Conservation (phyloP, 257 asterid genomes). For the Solanum okadae region DNA sequence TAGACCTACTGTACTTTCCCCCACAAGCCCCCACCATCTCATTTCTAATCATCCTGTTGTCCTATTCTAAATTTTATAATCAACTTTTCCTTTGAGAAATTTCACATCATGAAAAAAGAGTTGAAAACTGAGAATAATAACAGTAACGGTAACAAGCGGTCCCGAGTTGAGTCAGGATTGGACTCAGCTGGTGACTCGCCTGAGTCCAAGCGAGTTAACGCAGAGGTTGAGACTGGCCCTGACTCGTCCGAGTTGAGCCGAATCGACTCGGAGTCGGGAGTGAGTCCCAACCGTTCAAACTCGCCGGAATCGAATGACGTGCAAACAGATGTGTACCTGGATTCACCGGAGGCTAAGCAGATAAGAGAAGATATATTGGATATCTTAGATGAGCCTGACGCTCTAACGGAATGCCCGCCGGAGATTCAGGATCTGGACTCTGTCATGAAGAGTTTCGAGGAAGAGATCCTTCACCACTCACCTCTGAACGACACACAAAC, state of each 20-base stretch:
- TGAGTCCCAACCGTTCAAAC: neutral
- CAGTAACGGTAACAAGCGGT: slow-evolving; percentile 10
- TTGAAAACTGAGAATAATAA: neutral
- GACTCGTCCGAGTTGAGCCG: neutral
- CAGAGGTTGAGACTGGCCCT: neutral
- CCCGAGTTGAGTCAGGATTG: slow-evolving; percentile 16
- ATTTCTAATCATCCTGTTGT: neutral
- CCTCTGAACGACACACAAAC: neutral
- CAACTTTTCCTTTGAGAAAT: neutral
- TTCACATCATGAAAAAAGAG: slow-evolving; percentile 2
- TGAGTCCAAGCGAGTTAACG: slow-evolving; percentile 9
- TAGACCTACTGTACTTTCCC: neutral
- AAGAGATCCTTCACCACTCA: slow-evolving; percentile 21
- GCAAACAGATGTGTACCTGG: neutral
- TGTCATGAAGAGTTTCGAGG: slow-evolving; percentile 38
- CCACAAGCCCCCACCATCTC: neutral
- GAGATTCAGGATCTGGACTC: slow-evolving; percentile 29
- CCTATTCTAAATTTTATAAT: neutral
- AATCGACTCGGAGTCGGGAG: neutral
- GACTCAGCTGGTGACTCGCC: neutral
- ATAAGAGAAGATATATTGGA: slow-evolving; percentile 22
- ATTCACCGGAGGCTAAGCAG: neutral
- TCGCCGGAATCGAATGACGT: neutral
- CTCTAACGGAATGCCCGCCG: slow-evolving; percentile 11
- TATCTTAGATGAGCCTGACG: slow-evolving; percentile 19